Base-by-base conservation (phyloP, 106 monocot species). In the Dactylorhiza incarnata region DNA sequence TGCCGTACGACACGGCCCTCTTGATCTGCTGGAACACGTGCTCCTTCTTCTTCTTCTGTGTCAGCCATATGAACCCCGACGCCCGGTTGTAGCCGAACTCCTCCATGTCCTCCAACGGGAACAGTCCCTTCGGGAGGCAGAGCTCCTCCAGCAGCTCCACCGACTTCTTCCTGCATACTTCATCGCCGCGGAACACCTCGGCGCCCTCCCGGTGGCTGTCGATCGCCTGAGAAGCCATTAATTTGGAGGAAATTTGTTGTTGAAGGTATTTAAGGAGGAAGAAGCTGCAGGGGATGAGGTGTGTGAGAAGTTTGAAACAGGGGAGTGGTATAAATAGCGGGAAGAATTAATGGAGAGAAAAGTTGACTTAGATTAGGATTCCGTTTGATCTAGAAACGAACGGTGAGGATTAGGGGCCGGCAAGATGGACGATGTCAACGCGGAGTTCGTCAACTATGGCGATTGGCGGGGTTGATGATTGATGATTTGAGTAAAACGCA, bases 121-220 rank as follows among this genome's bases (percentile, higher is more conserved):
- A 37, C 3, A 37, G 37, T 37, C 37, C 37, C 37, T 37, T 37
- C 37, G 37, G 37, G 3, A 37, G 37, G 37, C 37, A 2, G 37
- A 78, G 72, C 58, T 79, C 79, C 48, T 63, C 71, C 17, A 79
- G 79, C 22, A 79, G 12, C 12, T 73, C 73, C 5, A 79, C 62
- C 45, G 45, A 24, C 45, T 79, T 79, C 61, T 79, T 62, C 73
- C 26, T 61, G 73, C 79, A 79, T 0, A 14, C 22, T 59, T 59
- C 58, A 19, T 59, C 58, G 0, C 58, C 58, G 11, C 6, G 9
- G 58, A 20, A 58, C 26, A 79, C 45, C 73, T 79, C 79, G 5
- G 79, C 79, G 6, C 73, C 79, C 0, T 45, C 53, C 7, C 49
- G 43, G 61, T 79, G 12, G 62, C 46, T 73, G 24, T 73, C 73